These are phyloP conservation scores for Xylaria longipes DNA, from an alignment of 495 filamentous ascomycete genomes.

Conservation along the genomic window DNA sequence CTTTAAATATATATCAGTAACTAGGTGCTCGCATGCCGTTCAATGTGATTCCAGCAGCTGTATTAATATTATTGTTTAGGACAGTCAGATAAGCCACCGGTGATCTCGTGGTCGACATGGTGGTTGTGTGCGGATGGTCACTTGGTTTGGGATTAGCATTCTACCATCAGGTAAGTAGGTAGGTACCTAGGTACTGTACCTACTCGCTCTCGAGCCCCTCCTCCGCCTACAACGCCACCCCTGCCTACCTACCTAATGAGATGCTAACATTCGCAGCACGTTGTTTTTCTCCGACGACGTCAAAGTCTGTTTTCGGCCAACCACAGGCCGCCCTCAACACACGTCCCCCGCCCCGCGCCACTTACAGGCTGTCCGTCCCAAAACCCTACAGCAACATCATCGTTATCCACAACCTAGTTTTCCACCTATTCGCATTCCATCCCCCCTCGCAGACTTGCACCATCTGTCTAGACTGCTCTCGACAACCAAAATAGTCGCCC, in stretches of 20 bases:
- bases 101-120: constrained; percentile 5
- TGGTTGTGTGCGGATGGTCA: constrained; percentile 7
- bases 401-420: not conserved
- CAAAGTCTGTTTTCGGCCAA: constrained; percentile 36
- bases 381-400: constrained; percentile 1
- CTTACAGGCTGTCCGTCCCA: constrained; percentile 33
- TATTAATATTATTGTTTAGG: not conserved
- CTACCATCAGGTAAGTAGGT: not conserved
- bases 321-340: constrained; percentile 36
- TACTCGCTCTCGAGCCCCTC: constrained; percentile 7
- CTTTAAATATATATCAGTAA: too few species aligned
- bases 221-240: not conserved
- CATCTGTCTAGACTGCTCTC: not conserved
- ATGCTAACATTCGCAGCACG: constrained; percentile 15
- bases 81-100: constrained; percentile 1
- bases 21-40: too few species aligned
- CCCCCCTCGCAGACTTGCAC: constrained; percentile 3
- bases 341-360: constrained; percentile 40
- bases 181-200: too few species aligned
- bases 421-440: not conserved
- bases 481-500: not conserved
- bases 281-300: constrained; percentile 21
- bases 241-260: constrained; percentile 25
- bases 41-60: not conserved
- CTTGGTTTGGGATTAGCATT: not conserved